phyloP scores from a whole-genome alignment of 441 rosid genomes.

The Breynia disticha region DNA sequence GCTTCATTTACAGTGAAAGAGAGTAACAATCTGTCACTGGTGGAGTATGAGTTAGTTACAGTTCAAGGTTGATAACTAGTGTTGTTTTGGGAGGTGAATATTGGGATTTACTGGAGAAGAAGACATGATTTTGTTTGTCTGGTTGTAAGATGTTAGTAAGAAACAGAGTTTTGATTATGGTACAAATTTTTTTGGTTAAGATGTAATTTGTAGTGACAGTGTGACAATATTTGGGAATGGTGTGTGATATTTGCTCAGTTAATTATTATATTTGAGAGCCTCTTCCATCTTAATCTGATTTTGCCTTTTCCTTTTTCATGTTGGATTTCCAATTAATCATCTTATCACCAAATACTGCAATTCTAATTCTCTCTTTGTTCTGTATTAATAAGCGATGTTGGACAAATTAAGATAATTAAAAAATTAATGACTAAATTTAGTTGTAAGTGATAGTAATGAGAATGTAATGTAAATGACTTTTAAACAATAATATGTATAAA shows the following conservation, averaged over 20 bases:
- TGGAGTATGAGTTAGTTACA: slow-evolving; percentile 74
- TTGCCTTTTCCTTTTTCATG: too few species aligned
- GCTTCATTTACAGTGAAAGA: slow-evolving; percentile 50
- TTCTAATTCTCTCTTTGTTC: too few species aligned
- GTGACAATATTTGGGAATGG: slow-evolving; percentile 7
- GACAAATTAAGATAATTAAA: too few species aligned
- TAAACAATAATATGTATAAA: too few species aligned
- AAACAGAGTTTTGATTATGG: slow-evolving; percentile 17
- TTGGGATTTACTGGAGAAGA: slow-evolving; percentile 10
- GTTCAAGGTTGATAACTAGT: slow-evolving; percentile 43
- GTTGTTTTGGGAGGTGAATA: slow-evolving; percentile 19
- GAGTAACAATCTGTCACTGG: slow-evolving; percentile 71
- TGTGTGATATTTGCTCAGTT: slow-evolving; percentile 3
- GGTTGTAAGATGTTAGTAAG: slow-evolving; percentile 15
- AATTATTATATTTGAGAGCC: neutral
- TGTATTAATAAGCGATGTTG: too few species aligned
- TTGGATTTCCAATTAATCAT: too few species aligned
- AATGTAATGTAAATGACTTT: too few species aligned
- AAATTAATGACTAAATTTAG: too few species aligned
- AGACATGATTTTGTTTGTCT: slow-evolving; percentile 22
- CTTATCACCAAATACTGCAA: too few species aligned
- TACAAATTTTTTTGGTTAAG: slow-evolving; percentile 12
- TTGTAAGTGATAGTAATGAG: too few species aligned
- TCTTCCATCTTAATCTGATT: too few species aligned
- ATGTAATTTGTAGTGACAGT: slow-evolving; percentile 14